Base-by-base conservation (phyloP, 495 filamentous ascomycete species). In the Aspergillus indologenus region DNA sequence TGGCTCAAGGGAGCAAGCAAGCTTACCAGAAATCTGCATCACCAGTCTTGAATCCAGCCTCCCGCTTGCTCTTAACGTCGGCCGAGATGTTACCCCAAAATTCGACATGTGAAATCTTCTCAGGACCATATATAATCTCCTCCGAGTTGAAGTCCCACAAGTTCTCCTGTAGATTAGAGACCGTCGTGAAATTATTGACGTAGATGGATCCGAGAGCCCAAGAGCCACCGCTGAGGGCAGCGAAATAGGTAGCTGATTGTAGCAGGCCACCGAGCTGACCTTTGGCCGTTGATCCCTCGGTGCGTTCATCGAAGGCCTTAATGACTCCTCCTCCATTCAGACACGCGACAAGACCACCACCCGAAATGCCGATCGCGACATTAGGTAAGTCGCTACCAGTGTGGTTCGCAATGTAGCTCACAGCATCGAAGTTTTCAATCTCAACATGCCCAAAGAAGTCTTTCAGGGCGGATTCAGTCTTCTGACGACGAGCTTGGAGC, bases 201-300 rank as follows among this genome's bases (percentile, higher is more conserved):
- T 83, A 90, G 18, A 95, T 77, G 49, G 85, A 89, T 15, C 87
- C 87, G 18, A 93, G 83, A 3, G 92, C 71, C 91, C 90, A 96
- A 5, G 84, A 82, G 45, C 91, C 90, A 15, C 91, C 91, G 1
- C 86, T 90, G 19, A 95, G 76, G 15, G 87, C 91, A 15, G 89
- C 78, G 21, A 96, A 62, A 67, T 96, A 96, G 0, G 89, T 94
- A 8, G 85, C 70, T 3, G 86, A 76, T 75, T 94, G 91, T 45
- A 96, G 75, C 45, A 95, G 71, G 22, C 90, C 90, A 43, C 91
- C 90, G 31, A 96, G 78, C 40, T 88, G 85, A 1, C 90, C 90
- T 8, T 74, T 53, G 3, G 64, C 72, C 0, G 84, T 90, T 11
- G 87, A 68, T 22, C 83, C 84, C 1, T 74, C 69, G 0, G 88